These are phyloP conservation scores for Lodderomyces pseudojiufengensis DNA, from an alignment of 1,139 yeast genomes.

Conservation along the genomic window DNA sequence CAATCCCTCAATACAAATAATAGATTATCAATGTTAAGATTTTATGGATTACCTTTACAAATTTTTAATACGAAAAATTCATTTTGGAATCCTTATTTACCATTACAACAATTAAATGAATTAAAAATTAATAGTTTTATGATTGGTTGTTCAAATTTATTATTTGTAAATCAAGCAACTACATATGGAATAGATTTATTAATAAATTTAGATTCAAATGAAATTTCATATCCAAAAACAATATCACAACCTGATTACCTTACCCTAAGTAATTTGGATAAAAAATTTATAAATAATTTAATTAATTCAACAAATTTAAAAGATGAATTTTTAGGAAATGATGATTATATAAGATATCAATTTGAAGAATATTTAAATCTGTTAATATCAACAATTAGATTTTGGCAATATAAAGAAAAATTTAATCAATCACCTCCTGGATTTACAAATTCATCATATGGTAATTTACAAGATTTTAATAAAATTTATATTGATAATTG, in stretches of 20 bases:
- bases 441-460: constrained; percentile 24
- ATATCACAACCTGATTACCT: constrained; percentile 32
- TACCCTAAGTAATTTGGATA: constrained; percentile 61
- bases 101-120: constrained; percentile 84
- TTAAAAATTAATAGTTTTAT: constrained; percentile 61
- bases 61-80: constrained; percentile 80
- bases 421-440: constrained; percentile 45
- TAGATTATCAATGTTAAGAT: constrained; percentile 68
- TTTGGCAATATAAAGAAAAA: constrained; percentile 53
- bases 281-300: constrained; percentile 60
- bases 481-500: constrained; percentile 58
- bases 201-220: constrained; percentile 36
- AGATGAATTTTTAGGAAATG: constrained; percentile 59
- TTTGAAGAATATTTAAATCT: constrained; percentile 89
- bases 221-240: constrained; percentile 39
- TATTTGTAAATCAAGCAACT: constrained; percentile 67
- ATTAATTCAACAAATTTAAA: constrained; percentile 13
- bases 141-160: constrained; percentile 85
- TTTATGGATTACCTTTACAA: constrained; percentile 86
- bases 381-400: constrained; percentile 68
- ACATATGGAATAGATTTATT: constrained; percentile 46
- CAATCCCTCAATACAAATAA: constrained; percentile 76
- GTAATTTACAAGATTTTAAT: constrained; percentile 41
- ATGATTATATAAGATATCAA: constrained; percentile 81
- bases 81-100: constrained; percentile 87